phyloP scores from a whole-genome alignment of 805 yeast genomes.

The Candida caryicola region DNA sequence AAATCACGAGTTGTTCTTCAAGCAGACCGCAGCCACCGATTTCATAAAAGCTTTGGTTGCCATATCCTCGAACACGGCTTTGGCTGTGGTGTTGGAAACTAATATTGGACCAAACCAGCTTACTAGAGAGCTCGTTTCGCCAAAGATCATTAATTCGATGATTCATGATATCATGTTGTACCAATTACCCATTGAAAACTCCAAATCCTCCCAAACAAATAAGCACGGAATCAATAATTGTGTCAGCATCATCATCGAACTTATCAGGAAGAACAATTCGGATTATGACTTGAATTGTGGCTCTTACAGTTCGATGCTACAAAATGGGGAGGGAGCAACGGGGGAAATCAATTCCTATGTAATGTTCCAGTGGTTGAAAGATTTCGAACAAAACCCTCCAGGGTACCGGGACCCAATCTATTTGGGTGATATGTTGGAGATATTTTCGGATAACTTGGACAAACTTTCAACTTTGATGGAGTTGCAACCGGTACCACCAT shows the following conservation, averaged over 20 bases:
- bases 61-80: constrained; percentile 75
- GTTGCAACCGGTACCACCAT: constrained; percentile 25
- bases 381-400: constrained; percentile 84
- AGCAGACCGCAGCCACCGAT: constrained; percentile 93
- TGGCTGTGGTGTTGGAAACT: constrained; percentile 79
- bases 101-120: constrained; percentile 95
- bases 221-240: constrained; percentile 91
- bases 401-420: constrained; percentile 89
- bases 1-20: constrained; percentile 36
- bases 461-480: constrained; percentile 63
- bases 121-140: constrained; percentile 85
- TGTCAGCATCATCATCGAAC: constrained; percentile 91
- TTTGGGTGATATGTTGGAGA: constrained; percentile 76
- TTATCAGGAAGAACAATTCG: constrained; percentile 91
- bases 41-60: constrained; percentile 91
- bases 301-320: constrained; percentile 60
- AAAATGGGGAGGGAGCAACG: constrained; percentile 25
- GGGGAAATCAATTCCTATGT: constrained; percentile 41
- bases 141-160: constrained; percentile 60
- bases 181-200: constrained; percentile 10
- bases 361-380: constrained; percentile 45
- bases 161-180: constrained; percentile 68
- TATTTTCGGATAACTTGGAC: constrained; percentile 74
- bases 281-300: constrained; percentile 93
- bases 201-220: constrained; percentile 33